These are phyloP conservation scores for Chlamydomonas incerta DNA, from an alignment of 139 green algal species.

Conservation along the genomic window DNA sequence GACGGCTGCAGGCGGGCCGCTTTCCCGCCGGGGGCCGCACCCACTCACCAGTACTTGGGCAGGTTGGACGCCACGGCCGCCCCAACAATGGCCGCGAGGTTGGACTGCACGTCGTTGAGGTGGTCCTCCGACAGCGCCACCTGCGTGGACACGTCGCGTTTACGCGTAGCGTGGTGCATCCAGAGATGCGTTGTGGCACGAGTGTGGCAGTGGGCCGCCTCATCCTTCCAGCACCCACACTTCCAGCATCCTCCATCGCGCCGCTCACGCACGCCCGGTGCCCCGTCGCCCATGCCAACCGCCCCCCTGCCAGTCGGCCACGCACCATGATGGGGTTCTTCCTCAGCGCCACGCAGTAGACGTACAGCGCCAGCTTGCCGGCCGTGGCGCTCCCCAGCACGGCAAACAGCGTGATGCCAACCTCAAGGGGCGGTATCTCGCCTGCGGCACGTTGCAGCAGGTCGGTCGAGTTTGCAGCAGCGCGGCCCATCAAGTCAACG, in stretches of 20 bases:
- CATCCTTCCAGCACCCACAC: no score
- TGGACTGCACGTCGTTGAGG: conserved; percentile 76
- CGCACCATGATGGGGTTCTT: conserved; percentile 47
- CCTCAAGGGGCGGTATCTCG: not conserved
- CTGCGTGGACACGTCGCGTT: no score
- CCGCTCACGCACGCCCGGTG: no score
- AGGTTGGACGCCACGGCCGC: conserved; percentile 42
- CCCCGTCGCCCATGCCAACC: no score
- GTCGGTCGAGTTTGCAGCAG: no score
- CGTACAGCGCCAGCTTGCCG: conserved; percentile 23
- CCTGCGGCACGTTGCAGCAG: not conserved
- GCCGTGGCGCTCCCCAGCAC: conserved; percentile 5
- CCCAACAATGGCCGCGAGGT: conserved; percentile 60
- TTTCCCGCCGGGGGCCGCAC: no score
- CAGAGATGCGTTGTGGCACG: no score
- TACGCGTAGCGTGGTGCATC: no score
- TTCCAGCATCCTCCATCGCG: no score
- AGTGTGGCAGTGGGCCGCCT: no score
- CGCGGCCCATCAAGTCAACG: no score
- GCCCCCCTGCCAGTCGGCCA: not conserved
- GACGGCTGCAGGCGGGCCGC: no score
- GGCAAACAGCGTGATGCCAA: not conserved
- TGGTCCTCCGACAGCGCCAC: conserved; percentile 79
- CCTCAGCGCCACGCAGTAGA: conserved; percentile 19
- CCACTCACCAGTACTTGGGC: not conserved